Evolutionary conservation across 139 green algal species (phyloP).

Genomic region (Deuterostichococcus epilithicus): DNA sequence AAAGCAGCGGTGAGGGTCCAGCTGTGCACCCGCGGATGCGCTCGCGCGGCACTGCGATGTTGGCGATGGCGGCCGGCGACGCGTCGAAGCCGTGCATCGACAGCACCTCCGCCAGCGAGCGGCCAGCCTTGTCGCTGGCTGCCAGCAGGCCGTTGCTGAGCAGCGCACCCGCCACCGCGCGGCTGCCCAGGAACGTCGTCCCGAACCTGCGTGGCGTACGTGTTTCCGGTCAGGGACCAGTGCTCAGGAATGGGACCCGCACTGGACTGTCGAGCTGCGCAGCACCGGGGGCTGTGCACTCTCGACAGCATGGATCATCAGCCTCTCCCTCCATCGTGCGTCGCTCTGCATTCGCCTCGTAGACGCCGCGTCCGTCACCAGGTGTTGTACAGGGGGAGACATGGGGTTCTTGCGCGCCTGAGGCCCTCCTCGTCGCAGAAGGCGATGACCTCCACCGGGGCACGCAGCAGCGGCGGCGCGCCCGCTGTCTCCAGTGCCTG

Average conservation of each 20-base stretch:
- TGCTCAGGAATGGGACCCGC: too few species aligned
- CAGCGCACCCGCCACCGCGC: conserved; percentile 66
- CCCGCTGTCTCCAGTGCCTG: not conserved
- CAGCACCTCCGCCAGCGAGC: conserved; percentile 52
- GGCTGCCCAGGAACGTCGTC: conserved; percentile 87
- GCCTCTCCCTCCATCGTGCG: too few species aligned
- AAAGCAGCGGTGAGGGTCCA: not conserved
- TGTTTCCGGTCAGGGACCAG: too few species aligned
- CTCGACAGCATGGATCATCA: too few species aligned
- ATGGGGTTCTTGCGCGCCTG: conserved; percentile 25
- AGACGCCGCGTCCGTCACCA: too few species aligned
- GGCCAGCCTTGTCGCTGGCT: conserved; percentile 43
- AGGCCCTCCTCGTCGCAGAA: conserved; percentile 93
- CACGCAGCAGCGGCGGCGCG: not conserved
- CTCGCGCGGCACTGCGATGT: conserved; percentile 5
- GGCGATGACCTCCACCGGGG: conserved; percentile 62
- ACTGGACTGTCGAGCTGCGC: too few species aligned
- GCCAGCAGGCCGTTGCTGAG: conserved; percentile 46
- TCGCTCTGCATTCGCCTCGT: too few species aligned
- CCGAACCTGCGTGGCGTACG: conserved; percentile 53
- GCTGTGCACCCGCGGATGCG: conserved; percentile 4
- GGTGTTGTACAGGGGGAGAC: too few species aligned
- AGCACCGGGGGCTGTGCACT: too few species aligned
- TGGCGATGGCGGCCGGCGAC: conserved; percentile 21
- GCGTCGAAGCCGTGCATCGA: conserved; percentile 30